phyloP scores from a whole-genome alignment of 2,329 filamentous ascomycete species.

The Trichoderma sp. region DNA sequence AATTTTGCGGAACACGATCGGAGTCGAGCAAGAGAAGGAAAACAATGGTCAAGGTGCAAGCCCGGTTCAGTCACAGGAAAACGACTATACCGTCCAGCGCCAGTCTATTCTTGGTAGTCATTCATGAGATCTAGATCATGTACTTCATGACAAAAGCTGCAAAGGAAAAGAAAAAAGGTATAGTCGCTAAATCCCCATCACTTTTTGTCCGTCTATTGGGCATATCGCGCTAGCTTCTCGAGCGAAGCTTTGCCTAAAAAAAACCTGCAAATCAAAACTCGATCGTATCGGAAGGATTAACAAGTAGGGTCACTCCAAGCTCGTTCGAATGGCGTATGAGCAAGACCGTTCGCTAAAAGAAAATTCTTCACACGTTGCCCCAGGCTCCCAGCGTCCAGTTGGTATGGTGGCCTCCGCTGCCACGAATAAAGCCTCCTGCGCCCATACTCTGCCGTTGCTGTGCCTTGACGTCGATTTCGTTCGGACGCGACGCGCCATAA shows the following conservation, averaged over 20 bases:
- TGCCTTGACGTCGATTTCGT: slow-evolving; percentile 57
- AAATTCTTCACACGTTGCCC: slow-evolving; percentile 47
- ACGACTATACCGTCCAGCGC: not conserved
- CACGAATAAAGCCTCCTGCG: slow-evolving; percentile 46
- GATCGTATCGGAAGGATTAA: not conserved
- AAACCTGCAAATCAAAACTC: not conserved
- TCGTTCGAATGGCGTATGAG: not conserved
- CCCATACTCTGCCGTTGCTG: slow-evolving; percentile 65
- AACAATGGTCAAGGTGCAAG: not conserved
- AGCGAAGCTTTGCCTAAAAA: not conserved
- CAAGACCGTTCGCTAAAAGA: not conserved
- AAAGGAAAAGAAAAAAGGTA: not conserved
- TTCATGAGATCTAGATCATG: not conserved
- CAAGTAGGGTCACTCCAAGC: not conserved
- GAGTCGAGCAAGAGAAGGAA: not conserved
- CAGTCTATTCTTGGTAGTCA: not conserved
- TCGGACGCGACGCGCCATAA: slow-evolving; percentile 57
- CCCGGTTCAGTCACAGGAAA: not conserved
- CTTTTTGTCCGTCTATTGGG: not conserved
- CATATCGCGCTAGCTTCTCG: not conserved
- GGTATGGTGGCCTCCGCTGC: slow-evolving; percentile 39
- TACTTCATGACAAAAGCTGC: not conserved
- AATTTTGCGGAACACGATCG: too few relatives aligned
- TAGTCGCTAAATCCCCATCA: not conserved
- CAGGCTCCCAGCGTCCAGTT: slow-evolving; percentile 64